Conservation (phyloP, 805 yeast genomes). For the Tetrapisispora phaffii region DNA sequence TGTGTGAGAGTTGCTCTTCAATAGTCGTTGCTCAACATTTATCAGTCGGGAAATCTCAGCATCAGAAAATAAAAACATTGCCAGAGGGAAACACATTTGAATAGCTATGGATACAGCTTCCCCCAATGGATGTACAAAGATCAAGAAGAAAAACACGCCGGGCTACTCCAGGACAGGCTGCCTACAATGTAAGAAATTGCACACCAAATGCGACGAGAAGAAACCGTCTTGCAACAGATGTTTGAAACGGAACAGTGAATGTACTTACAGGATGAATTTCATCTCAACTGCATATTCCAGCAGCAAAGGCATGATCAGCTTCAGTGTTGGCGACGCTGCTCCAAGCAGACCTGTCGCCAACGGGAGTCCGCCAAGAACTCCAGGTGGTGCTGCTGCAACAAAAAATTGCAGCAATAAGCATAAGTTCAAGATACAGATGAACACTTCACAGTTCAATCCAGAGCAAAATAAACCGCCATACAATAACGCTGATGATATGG, state of each 20-base stretch:
- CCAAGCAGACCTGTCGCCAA: no score
- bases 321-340: neutral
- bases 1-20: no score
- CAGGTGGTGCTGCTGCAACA: neutral
- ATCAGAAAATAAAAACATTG: no score
- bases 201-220: conserved; percentile 16
- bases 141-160: neutral
- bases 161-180: conserved; percentile 10
- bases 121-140: neutral
- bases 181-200: conserved; percentile 8
- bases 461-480: neutral
- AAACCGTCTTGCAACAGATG: conserved; percentile 17
- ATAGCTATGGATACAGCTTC: neutral
- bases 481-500: neutral
- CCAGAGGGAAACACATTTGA: no score
- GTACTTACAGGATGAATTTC: conserved; percentile 10
- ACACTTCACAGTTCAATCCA: no score
- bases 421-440: no score
- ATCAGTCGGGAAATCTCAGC: no score
- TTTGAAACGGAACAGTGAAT: conserved; percentile 4
- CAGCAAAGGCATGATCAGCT: neutral
- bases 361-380: neutral
- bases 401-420: neutral
- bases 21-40: no score
- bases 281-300: neutral